Evolutionary conservation across 805 yeast species (phyloP), one percentile per base, ranked within the genome.

Genomic region (Saturnispora galanensis): DNA sequence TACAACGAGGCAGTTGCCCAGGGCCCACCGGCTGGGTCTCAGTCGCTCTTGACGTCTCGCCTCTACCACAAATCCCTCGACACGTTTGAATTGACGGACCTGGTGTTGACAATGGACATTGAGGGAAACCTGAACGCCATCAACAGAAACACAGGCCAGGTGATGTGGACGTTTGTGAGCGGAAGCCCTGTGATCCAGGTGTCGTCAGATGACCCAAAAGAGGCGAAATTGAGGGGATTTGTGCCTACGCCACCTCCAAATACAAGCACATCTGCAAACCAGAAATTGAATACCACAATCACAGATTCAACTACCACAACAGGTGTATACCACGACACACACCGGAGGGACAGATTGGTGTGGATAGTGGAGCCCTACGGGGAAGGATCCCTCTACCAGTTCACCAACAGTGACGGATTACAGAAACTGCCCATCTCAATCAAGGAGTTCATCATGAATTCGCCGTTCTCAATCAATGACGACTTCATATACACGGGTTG

Each of bases 281-380:
- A 10, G 31, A 38, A 38, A 18, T 33, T 31, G 9, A 30, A 36
- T 13, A 36, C 39, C 11, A 42, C 40, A 11, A 3, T 34, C 8
- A 40, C 11, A 18, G n/a, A 10, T n/a, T 15, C 39, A 16, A 11
- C 16, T 9, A 6, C 44, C 29, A 21, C 33, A 30, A 9, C 41
- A 42, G 13, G 21, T 17, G n/a, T 15, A 28, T 9, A 21, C 5
- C 36, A 35, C 32, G 17, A 35, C 6, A 6, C 38, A 39, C 32
- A 35, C 51, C 3, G 66, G 68, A 16, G 54, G 26, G 26, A 21
- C 7, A 21, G 26, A 21, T 21, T 71, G 42, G 74, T 81, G 0
- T 84, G 97, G 90, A 80, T 90, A 42, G 90, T 93, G 1, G 98
- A 93, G 53, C 97, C 97, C 0, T 75, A 73, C 51, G 81, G 79